Evolutionary conservation across 192 early-diverging fungal genomes (phyloP).

Genomic region (Coemansia sp.): DNA sequence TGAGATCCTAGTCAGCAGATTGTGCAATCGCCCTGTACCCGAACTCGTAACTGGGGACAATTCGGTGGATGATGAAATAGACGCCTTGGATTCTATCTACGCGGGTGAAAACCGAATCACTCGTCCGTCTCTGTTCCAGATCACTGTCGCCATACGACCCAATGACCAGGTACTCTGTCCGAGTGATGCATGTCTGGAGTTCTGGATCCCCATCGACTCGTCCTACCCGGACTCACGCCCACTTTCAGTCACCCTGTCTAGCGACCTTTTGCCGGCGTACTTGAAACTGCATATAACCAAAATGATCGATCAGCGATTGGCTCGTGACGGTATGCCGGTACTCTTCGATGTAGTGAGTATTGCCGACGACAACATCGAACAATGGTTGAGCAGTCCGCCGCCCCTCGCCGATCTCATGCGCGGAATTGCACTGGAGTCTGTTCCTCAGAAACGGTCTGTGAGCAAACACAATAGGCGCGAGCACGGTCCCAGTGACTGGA

Average conservation of each 20-base stretch:
- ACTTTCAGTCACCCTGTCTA: slow-evolving; percentile 63
- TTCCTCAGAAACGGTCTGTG: not conserved
- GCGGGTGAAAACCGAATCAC: slow-evolving; percentile 22
- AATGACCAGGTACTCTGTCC: not conserved
- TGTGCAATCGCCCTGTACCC: slow-evolving; percentile 6
- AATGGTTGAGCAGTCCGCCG: slow-evolving; percentile 37
- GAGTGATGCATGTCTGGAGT: slow-evolving; percentile 58
- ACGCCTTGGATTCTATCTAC: slow-evolving; percentile 37
- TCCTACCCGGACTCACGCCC: slow-evolving; percentile 72
- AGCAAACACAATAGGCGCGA: not conserved
- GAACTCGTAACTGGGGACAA: not conserved
- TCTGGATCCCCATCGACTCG: slow-evolving; percentile 63
- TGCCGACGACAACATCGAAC: slow-evolving; percentile 56
- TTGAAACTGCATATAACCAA: slow-evolving; percentile 64
- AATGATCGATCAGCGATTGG: slow-evolving; percentile 38
- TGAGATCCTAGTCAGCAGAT: slow-evolving; percentile 1
- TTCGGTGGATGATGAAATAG: slow-evolving; percentile 30
- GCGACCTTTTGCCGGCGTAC: slow-evolving; percentile 73
- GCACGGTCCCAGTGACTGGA: slow-evolving; percentile 11
- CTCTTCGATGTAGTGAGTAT: slow-evolving; percentile 65
- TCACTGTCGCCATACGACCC: slow-evolving; percentile 28
- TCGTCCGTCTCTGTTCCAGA: not conserved
- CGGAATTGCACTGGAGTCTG: slow-evolving; percentile 31
- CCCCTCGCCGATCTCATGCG: slow-evolving; percentile 36
- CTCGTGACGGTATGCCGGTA: slow-evolving; percentile 46